phyloP scores from a whole-genome alignment of 805 yeast genomes.

The Starmerella floricola region DNA sequence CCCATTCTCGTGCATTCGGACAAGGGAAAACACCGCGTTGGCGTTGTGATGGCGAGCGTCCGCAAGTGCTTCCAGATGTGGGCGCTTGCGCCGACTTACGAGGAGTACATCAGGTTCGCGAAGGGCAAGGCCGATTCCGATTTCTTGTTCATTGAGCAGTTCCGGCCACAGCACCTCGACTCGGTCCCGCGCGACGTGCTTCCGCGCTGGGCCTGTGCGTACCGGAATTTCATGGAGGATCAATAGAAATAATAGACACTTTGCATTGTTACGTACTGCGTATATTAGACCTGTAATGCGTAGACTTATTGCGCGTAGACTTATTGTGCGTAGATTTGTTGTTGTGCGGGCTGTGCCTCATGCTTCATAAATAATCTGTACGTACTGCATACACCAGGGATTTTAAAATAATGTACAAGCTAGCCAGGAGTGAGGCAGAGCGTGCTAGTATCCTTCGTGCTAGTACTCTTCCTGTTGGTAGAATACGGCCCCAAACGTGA shows the following conservation, averaged over 20 bases:
- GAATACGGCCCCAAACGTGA: conserved; percentile 71
- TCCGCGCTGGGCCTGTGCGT: conserved; percentile 42
- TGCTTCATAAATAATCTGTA: too few relatives aligned
- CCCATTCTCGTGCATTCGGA: conserved; percentile 87
- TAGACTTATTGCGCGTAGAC: too few relatives aligned
- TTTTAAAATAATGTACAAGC: too few relatives aligned
- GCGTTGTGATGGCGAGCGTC: conserved; percentile 84
- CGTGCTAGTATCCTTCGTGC: neutral
- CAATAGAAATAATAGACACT: too few relatives aligned
- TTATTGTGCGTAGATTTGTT: too few relatives aligned
- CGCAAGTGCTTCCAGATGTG: conserved; percentile 81
- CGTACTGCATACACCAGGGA: too few relatives aligned
- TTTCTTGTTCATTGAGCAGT: conserved; percentile 65
- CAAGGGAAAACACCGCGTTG: conserved; percentile 95
- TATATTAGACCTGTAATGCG: too few relatives aligned
- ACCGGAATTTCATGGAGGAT: too few relatives aligned
- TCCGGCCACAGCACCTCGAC: conserved; percentile 46
- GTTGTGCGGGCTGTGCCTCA: too few relatives aligned
- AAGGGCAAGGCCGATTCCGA: conserved; percentile 90
- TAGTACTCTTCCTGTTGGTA: conserved; percentile 39
- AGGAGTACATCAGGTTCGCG: conserved; percentile 85
- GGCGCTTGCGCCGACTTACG: conserved; percentile 86
- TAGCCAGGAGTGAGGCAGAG: neutral
- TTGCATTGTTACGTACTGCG: too few relatives aligned
- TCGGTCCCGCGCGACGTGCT: conserved; percentile 35